Evolutionary conservation across 2,329 filamentous ascomycete species (phyloP).

Genomic region (Cladophialophora exuberans): DNA sequence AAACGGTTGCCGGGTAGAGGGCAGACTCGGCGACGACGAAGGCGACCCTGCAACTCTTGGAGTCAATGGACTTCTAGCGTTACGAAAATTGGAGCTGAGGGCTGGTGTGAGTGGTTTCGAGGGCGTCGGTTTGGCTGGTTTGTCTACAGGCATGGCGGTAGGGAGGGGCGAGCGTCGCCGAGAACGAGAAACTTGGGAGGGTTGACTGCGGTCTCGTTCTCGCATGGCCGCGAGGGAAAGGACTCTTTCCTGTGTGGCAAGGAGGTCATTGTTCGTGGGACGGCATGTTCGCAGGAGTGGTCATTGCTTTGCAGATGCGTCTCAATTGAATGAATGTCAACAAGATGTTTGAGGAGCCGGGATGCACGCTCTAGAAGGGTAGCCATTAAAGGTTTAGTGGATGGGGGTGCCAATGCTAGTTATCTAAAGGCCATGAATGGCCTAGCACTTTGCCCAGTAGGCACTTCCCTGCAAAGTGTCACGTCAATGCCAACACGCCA

Average conservation of each 20-base stretch:
- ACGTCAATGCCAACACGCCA: background rate
- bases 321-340: conserved; percentile 19
- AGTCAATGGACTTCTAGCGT: conserved; percentile 59
- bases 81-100: conserved; percentile 64
- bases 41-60: conserved; percentile 58
- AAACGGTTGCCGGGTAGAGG: conserved; percentile 31
- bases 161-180: conserved; percentile 37
- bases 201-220: conserved; percentile 36
- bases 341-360: conserved; percentile 18
- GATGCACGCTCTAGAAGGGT: conserved; percentile 6
- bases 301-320: background rate
- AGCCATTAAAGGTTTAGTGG: background rate
- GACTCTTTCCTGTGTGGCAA: background rate
- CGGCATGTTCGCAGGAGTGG: background rate
- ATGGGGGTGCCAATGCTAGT: background rate
- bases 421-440: background rate
- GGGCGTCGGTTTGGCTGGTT: conserved; percentile 51
- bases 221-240: conserved; percentile 44
- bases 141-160: conserved; percentile 54
- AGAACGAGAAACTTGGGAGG: conserved; percentile 24
- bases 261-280: conserved; percentile 4
- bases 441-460: too few species aligned
- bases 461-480: background rate
- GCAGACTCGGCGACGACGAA: conserved; percentile 40
- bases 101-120: conserved; percentile 69